Base-by-base conservation (phyloP, 495 filamentous ascomycete genomes). In the Neurospora sp. region DNA sequence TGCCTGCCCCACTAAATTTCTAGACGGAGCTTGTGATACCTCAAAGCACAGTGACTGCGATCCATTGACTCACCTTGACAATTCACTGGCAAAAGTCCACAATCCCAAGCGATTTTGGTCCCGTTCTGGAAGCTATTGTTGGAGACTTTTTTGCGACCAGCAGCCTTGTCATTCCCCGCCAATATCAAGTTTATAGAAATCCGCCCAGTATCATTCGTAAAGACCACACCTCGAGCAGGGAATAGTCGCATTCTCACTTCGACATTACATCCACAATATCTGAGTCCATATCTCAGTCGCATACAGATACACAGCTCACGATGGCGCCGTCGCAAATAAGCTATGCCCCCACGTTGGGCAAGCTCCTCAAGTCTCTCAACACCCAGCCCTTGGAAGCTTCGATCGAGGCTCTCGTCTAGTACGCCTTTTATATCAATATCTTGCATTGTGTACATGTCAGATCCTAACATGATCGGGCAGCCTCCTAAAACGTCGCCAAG, bases 401-500 rank as follows among this genome's bases (percentile, higher is more conserved):
- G 1, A 91, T 95, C 72, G 93, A 96, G 77, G 87, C 89, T 72
- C 84, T 97, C 72, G 89, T 94, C 73, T 92, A 91, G 92, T 97
- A 82, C 76, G 91, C 70, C 40, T n/a, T 16, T 69, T 10, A 35
- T 72, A 66, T 70, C 72, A 27, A 42, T 42, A 1, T 1, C 12
- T 7, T 62, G 11, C 66, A 70, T 72, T 2, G 2, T 27, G 38
- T 31, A 69, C 66, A 59, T 31, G 27, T 59, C 20, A 59, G 16
- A 7, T 18, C 18, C 48, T 75, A 70, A 70, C 40, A 1, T 59
- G 31, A 20, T 62, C 31, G 54, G 54, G 62, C 77, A 97, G 94
- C 69, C 90, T 97, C 41, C 88, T 99, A 42, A 97, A 97, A 81
- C 86, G 94, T 78, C 87, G 94, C 77, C 94, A 98, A 79, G 96